Percentiles rank a stretch among this genome's conserved stretches.
phyloP scores from a whole-genome alignment of 768 basidiomycete species.

The Kwoniella sp. region DNA sequence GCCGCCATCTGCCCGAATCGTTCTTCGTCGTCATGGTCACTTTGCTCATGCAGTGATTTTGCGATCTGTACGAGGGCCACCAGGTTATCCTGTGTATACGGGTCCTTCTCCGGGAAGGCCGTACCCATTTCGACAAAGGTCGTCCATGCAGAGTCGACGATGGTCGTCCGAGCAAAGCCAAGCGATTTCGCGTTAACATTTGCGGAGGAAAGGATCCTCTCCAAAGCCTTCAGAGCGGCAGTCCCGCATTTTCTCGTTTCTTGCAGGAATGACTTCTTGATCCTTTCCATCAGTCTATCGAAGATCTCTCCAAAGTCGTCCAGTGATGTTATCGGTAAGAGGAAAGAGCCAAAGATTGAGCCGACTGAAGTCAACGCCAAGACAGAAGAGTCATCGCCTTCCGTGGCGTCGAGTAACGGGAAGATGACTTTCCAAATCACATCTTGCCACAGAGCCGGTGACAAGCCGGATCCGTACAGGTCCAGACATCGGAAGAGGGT shows the following conservation, averaged over 20 bases:
- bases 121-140: conserved; percentile 70
- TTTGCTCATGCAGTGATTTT: conserved; percentile 64
- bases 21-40: conserved; percentile 64
- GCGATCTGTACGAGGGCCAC: conserved; percentile 74
- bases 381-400: conserved; percentile 84
- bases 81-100: conserved; percentile 83
- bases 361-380: conserved; percentile 83
- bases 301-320: conserved; percentile 72
- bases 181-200: not conserved
- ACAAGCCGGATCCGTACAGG: conserved; percentile 84
- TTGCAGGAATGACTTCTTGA: conserved; percentile 70
- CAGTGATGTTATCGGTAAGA: conserved; percentile 73
- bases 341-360: conserved; percentile 78
- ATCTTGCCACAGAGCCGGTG: conserved; percentile 79
- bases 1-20: conserved; percentile 70
- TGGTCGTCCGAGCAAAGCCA: conserved; percentile 57
- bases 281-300: conserved; percentile 71
- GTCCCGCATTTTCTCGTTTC: conserved; percentile 74
- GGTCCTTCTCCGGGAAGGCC: conserved; percentile 29
- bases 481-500: conserved; percentile 92
- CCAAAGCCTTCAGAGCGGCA: conserved; percentile 80
- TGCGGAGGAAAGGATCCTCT: conserved; percentile 69
- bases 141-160: conserved; percentile 66
- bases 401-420: conserved; percentile 64
- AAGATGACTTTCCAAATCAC: conserved; percentile 91